Evolutionary conservation across 352 stramenopile genomes (phyloP).

Genomic region (Ophiocytium majus): DNA sequence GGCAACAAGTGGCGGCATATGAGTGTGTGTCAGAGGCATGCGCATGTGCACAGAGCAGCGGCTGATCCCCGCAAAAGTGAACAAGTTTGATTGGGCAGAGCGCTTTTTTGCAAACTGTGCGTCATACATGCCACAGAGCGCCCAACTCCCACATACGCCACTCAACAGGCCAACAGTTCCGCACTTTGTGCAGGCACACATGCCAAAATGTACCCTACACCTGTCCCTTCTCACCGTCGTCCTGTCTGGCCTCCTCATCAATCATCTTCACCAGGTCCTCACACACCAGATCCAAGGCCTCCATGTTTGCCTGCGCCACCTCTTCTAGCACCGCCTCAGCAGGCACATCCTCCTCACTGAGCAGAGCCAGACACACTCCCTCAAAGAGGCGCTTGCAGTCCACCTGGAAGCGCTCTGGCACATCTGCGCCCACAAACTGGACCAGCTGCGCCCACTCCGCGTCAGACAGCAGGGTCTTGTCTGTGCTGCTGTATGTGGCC

Average conservation of each 20-base stretch:
- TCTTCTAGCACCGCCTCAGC: conserved; percentile 38
- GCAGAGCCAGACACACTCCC: conserved; percentile 28
- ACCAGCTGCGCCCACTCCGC: conserved; percentile 32
- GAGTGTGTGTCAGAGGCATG: no score
- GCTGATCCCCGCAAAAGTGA: no score
- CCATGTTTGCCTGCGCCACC: conserved; percentile 39
- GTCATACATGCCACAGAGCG: no score
- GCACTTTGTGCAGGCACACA: no score
- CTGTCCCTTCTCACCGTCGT: conserved; percentile 24
- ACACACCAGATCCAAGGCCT: conserved; percentile 51
- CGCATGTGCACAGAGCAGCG: no score
- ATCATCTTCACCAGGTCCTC: conserved; percentile 56
- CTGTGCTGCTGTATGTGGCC: background rate
- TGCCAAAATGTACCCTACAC: no score
- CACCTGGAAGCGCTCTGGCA: conserved; percentile 40
- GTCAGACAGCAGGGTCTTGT: conserved; percentile 6
- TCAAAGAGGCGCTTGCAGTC: conserved; percentile 42
- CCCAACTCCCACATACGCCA: no score
- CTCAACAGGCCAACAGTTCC: no score
- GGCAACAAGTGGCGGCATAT: no score
- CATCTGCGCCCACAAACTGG: conserved; percentile 46
- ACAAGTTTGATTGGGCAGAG: no score
- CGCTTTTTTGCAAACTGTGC: no score
- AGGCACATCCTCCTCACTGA: conserved; percentile 42
- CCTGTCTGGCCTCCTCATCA: conserved; percentile 39